These are phyloP conservation scores for Beauveria pseudobassiana DNA, from an alignment of 2,329 filamentous ascomycete species.

Conservation along the genomic window DNA sequence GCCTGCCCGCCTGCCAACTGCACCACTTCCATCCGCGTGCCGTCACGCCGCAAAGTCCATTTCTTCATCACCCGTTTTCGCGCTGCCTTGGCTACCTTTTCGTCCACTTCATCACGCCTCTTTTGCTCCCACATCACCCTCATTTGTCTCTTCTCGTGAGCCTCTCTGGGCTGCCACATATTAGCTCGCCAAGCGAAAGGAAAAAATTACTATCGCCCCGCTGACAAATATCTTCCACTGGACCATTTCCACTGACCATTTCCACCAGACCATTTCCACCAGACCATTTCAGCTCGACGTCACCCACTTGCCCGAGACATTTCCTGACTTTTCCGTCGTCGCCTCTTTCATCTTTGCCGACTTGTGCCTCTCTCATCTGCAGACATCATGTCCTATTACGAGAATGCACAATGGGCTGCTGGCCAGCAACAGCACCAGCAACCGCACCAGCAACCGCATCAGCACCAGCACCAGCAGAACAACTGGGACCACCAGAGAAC, in stretches of 20 bases:
- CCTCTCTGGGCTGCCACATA: neutral
- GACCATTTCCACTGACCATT: conserved; percentile 2
- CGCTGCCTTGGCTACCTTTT: neutral
- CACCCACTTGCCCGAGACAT: conserved; percentile 12
- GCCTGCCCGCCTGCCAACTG: no score
- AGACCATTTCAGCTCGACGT: conserved; percentile 11
- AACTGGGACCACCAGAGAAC: conserved; percentile 40
- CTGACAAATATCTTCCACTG: conserved; percentile 9
- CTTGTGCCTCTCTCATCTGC: neutral
- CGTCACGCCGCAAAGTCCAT: neutral
- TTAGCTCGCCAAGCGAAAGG: conserved; percentile 5
- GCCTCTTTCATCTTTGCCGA: conserved; percentile 16
- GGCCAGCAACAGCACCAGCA: conserved; percentile 14
- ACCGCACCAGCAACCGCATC: neutral
- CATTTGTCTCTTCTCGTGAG: neutral
- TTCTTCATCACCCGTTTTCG: neutral
- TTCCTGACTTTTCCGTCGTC: conserved; percentile 4
- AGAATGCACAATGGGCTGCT: conserved; percentile 34
- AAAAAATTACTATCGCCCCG: conserved; percentile 1
- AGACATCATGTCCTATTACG: conserved; percentile 37
- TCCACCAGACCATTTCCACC: conserved; percentile 5
- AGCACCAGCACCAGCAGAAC: conserved; percentile 19
- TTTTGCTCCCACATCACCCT: neutral
- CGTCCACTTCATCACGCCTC: neutral
- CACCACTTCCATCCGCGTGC: no score